These are phyloP conservation scores for Grigorovia humatica DNA, from an alignment of 805 yeast species.

Conservation along the genomic window DNA sequence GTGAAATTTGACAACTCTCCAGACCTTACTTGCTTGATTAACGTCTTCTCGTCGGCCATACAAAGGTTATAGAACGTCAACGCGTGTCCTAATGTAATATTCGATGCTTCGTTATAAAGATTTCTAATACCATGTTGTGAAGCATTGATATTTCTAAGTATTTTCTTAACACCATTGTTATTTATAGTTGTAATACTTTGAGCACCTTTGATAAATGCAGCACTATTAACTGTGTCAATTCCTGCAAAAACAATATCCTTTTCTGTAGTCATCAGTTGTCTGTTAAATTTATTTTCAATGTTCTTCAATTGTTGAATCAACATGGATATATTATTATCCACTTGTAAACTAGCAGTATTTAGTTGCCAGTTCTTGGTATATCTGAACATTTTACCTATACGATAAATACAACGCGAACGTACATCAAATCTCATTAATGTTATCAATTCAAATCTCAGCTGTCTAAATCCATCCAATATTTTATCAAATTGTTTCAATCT, in stretches of 20 bases:
- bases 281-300: slow-evolving; percentile 20
- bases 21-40: slow-evolving; percentile 13
- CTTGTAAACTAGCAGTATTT: slow-evolving; percentile 23
- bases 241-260: slow-evolving; percentile 19
- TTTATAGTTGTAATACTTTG: slow-evolving; percentile 19
- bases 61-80: slow-evolving; percentile 18
- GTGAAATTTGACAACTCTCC: slow-evolving; percentile 12
- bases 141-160: slow-evolving; percentile 23
- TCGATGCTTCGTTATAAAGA: slow-evolving; percentile 14
- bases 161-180: slow-evolving; percentile 23
- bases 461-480: slow-evolving; percentile 11
- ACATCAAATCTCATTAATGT: slow-evolving; percentile 23
- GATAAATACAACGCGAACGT: slow-evolving; percentile 21
- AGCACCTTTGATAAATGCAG: slow-evolving; percentile 19
- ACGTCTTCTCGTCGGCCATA: slow-evolving; percentile 13
- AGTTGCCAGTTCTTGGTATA: slow-evolving; percentile 21
- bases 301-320: slow-evolving; percentile 20
- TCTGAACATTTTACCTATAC: slow-evolving; percentile 20
- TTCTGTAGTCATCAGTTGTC: slow-evolving; percentile 12
- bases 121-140: slow-evolving; percentile 24
- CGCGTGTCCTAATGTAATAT: slow-evolving; percentile 17
- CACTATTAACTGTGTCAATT: slow-evolving; percentile 15
- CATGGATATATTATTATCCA: slow-evolving; percentile 20
- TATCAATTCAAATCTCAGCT: slow-evolving; percentile 13
- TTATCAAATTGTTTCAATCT: slow-evolving; percentile 11